A percentile compares a stretch with the other conserved stretches of the same genome.
Conservation (phyloP, 805 yeast genomes). For the Hanseniaspora mollemarum region DNA sequence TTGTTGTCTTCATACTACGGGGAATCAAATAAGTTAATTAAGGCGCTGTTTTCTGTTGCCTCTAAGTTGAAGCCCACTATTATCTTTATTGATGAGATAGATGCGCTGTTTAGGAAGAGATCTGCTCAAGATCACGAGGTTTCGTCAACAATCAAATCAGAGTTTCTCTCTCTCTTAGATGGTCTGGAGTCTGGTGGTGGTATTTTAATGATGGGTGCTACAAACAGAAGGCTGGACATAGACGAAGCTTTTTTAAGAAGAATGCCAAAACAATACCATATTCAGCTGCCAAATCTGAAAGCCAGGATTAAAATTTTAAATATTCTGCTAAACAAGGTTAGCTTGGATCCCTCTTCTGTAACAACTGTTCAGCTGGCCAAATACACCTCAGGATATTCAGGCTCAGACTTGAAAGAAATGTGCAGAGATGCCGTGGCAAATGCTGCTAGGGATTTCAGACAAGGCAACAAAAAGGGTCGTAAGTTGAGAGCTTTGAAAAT, state of each 20-base stretch:
- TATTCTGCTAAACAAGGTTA: constrained; percentile 57
- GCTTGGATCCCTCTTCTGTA: constrained; percentile 44
- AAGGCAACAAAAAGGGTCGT: constrained; percentile 36
- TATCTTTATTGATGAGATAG: constrained; percentile 90
- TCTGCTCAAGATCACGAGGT: constrained; percentile 81
- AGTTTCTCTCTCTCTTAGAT: constrained; percentile 96
- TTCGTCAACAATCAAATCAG: constrained; percentile 89
- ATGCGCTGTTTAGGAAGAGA: constrained; percentile 82
- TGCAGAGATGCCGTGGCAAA: constrained; percentile 88
- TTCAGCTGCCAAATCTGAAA: constrained; percentile 53
- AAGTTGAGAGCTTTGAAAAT: constrained; percentile 6
- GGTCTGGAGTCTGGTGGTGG: constrained; percentile 72
- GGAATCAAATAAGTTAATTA: constrained; percentile 84
- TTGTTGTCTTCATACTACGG: constrained; percentile 98
- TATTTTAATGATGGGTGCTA: constrained; percentile 83
- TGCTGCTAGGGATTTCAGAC: constrained; percentile 77
- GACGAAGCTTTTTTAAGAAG: constrained; percentile 87
- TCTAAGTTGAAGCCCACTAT: constrained; percentile 86
- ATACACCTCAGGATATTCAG: constrained; percentile 66
- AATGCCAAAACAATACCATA: constrained; percentile 79
- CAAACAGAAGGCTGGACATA: constrained; percentile 83
- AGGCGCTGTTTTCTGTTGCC: constrained; percentile 84
- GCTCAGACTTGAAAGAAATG: constrained; percentile 81
- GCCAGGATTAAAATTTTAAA: constrained; percentile 62
- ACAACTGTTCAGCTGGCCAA: constrained; percentile 49